phyloP scores from a whole-genome alignment of 768 basidiomycete species.

The Leccinum sublutescens region DNA sequence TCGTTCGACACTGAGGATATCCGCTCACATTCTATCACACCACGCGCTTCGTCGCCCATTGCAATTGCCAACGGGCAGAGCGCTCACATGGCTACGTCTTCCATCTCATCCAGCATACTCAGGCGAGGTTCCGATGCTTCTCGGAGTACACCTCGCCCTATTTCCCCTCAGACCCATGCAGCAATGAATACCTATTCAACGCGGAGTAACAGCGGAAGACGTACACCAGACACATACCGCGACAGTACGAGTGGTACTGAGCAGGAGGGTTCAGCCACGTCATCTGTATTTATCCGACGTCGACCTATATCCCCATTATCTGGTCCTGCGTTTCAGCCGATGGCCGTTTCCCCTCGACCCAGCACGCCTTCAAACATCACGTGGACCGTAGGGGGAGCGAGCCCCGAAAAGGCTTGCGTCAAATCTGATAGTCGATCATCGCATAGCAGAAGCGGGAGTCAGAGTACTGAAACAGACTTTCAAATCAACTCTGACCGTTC shows the following conservation, averaged over 20 bases:
- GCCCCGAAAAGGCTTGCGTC: slow-evolving; percentile 31
- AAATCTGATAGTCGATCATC: slow-evolving; percentile 29
- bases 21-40: slow-evolving; percentile 68
- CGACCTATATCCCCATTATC: slow-evolving; percentile 75
- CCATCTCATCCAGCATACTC: slow-evolving; percentile 37
- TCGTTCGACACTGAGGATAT: slow-evolving; percentile 68
- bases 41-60: slow-evolving; percentile 71
- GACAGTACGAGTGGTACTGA: slow-evolving; percentile 35
- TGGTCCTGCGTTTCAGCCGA: slow-evolving; percentile 56
- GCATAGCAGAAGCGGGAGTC: slow-evolving; percentile 61
- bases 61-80: slow-evolving; percentile 35
- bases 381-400: slow-evolving; percentile 52
- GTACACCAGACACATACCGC: slow-evolving; percentile 55
- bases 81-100: slow-evolving; percentile 36
- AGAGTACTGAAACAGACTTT: slow-evolving; percentile 39
- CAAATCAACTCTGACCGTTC: slow-evolving; percentile 34
- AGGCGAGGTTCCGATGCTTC: slow-evolving; percentile 60
- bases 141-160: slow-evolving; percentile 45
- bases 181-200: slow-evolving; percentile 48
- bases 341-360: slow-evolving; percentile 51
- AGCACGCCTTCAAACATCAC: slow-evolving; percentile 72
- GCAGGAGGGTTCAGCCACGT: slow-evolving; percentile 46
- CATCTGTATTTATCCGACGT: slow-evolving; percentile 54
- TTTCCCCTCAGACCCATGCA: slow-evolving; percentile 43
- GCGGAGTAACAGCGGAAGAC: slow-evolving; percentile 62